Percentiles rank a stretch among this genome's conserved stretches.
phyloP scores from a whole-genome alignment of 352 stramenopile species.

The Thraustotheca clavata region DNA sequence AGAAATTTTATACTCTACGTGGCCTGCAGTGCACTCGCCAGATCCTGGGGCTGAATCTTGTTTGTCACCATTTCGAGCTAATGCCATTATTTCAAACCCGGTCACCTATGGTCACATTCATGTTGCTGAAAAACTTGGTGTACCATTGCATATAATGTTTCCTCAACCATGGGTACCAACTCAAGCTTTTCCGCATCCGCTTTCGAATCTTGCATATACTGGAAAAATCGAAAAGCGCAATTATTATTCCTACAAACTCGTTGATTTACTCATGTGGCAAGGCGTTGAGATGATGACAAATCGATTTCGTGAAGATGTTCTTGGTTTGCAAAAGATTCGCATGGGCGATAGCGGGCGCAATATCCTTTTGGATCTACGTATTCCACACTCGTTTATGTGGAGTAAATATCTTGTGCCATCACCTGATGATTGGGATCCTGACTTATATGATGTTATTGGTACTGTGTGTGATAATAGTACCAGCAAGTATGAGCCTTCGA shows the following conservation, averaged over 20 bases:
- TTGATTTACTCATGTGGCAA: conserved; percentile 78
- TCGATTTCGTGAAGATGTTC: conserved; percentile 47
- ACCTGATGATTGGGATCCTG: conserved; percentile 77
- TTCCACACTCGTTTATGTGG: conserved; percentile 89
- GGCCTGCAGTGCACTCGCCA: conserved; percentile 68
- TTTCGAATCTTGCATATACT: conserved; percentile 77
- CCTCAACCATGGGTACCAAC: conserved; percentile 86
- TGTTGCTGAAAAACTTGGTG: conserved; percentile 85
- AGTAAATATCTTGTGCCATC: conserved; percentile 79
- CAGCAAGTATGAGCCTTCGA: conserved; percentile 35
- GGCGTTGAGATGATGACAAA: conserved; percentile 74
- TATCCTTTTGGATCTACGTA: conserved; percentile 49
- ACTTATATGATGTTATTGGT: conserved; percentile 83
- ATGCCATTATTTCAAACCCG: conserved; percentile 93
- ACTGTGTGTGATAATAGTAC: conserved; percentile 42
- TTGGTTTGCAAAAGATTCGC: conserved; percentile 54
- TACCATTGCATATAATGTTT: conserved; percentile 93
- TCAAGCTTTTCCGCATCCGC: conserved; percentile 83
- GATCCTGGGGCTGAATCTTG: conserved; percentile 61
- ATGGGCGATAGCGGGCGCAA: conserved; percentile 47
- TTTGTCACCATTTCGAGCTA: conserved; percentile 59
- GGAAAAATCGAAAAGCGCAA: conserved; percentile 52
- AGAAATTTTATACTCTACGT: conserved; percentile 82
- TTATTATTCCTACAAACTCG: conserved; percentile 80
- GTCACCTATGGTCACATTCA: conserved; percentile 90